Evolutionary conservation across 2,329 filamentous ascomycete genomes (phyloP).

Genomic region (Hypoxylon sp.): DNA sequence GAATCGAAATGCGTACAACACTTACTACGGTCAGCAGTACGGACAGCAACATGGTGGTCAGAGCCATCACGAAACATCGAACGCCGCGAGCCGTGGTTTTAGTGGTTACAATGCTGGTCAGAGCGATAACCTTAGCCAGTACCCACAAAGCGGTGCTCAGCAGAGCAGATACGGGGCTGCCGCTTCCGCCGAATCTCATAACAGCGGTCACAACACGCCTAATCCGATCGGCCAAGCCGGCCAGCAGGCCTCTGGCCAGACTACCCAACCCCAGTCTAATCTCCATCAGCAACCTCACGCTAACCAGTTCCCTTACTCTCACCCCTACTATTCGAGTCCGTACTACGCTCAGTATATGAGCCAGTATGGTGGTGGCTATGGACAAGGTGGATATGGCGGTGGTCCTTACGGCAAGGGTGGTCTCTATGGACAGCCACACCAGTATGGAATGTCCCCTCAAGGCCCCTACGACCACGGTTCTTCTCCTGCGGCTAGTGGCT

Average conservation of each 20-base stretch:
- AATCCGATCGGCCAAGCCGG: conserved; percentile 78
- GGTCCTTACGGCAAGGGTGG: conserved; percentile 69
- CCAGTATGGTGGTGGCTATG: conserved; percentile 66
- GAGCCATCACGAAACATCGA: conserved; percentile 80
- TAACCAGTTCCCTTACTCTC: conserved; percentile 51
- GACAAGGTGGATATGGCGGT: conserved; percentile 64
- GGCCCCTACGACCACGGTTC: conserved; percentile 70
- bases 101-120: conserved; percentile 79
- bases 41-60: conserved; percentile 68
- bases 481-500: conserved; percentile 65
- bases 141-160: conserved; percentile 81
- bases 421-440: conserved; percentile 68
- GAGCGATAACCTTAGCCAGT: conserved; percentile 76
- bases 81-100: conserved; percentile 81
- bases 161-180: conserved; percentile 72
- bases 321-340: conserved; percentile 71
- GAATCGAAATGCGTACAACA: conserved; percentile 81
- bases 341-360: conserved; percentile 74
- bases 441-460: conserved; percentile 70
- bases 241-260: conserved; percentile 57
- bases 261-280: conserved; percentile 57
- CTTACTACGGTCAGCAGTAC: conserved; percentile 78
- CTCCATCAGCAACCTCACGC: conserved; percentile 55
- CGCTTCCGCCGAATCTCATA: conserved; percentile 77
- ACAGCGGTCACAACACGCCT: conserved; percentile 91